phyloP scores from a whole-genome alignment of 345 rosid species.

The Erodium maritimum region DNA sequence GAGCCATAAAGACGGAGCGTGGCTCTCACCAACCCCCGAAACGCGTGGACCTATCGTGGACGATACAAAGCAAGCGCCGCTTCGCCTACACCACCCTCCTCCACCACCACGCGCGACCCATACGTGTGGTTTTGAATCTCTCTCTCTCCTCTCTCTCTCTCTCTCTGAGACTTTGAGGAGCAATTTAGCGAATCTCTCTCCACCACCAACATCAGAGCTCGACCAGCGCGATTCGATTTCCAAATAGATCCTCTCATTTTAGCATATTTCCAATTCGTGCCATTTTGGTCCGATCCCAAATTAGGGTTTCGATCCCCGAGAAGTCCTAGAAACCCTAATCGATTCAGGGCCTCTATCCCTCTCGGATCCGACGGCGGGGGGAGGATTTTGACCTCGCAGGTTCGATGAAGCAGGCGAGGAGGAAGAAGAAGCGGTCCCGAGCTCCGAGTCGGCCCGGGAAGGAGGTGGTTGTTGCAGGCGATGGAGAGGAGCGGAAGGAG shows the following conservation, averaged over 20 bases:
- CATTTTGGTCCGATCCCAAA: neutral
- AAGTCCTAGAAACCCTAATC: neutral
- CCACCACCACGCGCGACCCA: too few relatives aligned
- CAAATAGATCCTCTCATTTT: neutral
- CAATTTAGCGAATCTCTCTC: too few relatives aligned
- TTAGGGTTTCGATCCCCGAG: neutral
- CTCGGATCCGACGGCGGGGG: neutral
- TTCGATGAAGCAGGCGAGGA: conserved; percentile 36
- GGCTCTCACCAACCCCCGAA: neutral
- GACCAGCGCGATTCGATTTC: neutral
- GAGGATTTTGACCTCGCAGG: too few relatives aligned
- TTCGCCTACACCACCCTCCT: too few relatives aligned
- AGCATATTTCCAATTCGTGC: neutral
- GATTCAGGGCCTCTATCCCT: neutral
- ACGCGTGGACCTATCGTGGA: too few relatives aligned
- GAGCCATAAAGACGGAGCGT: neutral
- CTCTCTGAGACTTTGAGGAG: too few relatives aligned
- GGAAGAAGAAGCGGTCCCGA: conserved; percentile 33
- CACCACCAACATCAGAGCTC: neutral
- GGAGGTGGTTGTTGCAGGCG: conserved; percentile 7
- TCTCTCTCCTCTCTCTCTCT: too few relatives aligned
- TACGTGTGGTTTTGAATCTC: too few relatives aligned
- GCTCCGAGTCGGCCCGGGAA: conserved; percentile 14
- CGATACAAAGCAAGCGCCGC: neutral
- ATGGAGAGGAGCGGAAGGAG: conserved; percentile 3